Evolutionary conservation across 1,284 basidiomycete genomes (phyloP).

Genomic region (Microbotryum saponariae): DNA sequence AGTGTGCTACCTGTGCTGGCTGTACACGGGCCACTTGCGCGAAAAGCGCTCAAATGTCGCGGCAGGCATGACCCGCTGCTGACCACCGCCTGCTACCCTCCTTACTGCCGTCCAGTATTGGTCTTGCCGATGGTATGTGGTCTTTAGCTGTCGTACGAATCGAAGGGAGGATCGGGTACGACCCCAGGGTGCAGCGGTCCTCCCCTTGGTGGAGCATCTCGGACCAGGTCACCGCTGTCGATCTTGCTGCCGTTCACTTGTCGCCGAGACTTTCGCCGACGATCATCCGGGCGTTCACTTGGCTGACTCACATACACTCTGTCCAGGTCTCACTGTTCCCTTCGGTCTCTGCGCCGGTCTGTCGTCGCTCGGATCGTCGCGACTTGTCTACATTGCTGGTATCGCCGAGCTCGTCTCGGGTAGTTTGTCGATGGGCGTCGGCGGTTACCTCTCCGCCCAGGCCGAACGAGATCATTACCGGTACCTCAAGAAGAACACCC

Average conservation of each 20-base stretch:
- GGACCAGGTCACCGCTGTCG: too few relatives aligned
- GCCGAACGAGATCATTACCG: constrained; percentile 83
- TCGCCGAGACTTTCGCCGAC: background rate
- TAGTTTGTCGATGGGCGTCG: constrained; percentile 92
- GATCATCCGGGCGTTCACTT: background rate
- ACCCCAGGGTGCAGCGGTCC: too few relatives aligned
- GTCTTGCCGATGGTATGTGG: too few relatives aligned
- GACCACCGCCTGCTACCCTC: background rate
- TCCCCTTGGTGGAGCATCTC: too few relatives aligned
- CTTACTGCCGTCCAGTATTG: background rate
- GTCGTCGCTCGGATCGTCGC: constrained; percentile 83
- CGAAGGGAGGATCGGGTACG: too few relatives aligned
- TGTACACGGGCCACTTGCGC: background rate
- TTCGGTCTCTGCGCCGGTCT: constrained; percentile 39
- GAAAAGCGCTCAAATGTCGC: too few relatives aligned
- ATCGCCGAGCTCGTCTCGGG: constrained; percentile 64
- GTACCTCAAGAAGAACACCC: constrained; percentile 54
- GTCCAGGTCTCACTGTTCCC: constrained; percentile 34
- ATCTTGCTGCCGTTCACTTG: too few relatives aligned
- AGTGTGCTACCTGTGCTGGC: constrained; percentile 50
- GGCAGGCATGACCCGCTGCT: background rate
- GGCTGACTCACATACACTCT: background rate
- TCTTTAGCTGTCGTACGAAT: too few relatives aligned
- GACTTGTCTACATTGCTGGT: constrained; percentile 35
- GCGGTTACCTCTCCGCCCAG: constrained; percentile 92